These are phyloP conservation scores for Thalassiosira profunda DNA, from an alignment of 108 stramenopile genomes.

Conservation along the genomic window DNA sequence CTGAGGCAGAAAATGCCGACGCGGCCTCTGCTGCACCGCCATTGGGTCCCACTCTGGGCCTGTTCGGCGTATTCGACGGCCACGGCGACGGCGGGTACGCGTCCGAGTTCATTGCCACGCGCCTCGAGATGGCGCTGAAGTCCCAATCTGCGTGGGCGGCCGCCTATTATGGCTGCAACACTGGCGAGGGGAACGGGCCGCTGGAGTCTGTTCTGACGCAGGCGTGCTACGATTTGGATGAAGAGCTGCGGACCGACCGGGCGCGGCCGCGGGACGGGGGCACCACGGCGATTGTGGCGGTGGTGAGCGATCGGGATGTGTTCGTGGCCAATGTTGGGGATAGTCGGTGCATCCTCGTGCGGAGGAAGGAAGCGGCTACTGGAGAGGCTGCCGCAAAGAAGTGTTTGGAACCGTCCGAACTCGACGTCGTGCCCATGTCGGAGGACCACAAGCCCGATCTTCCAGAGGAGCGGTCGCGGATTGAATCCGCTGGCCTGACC, in stretches of 20 bases:
- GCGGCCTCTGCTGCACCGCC: neutral
- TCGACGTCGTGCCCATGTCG: slow-evolving; percentile 61
- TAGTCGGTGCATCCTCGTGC: slow-evolving; percentile 86
- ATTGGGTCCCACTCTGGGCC: slow-evolving; percentile 13
- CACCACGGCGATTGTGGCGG: slow-evolving; percentile 81
- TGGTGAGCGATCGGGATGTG: slow-evolving; percentile 60
- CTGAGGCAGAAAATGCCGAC: neutral
- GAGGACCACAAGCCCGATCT: slow-evolving; percentile 96
- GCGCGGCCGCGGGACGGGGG: slow-evolving; percentile 53
- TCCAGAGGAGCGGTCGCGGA: slow-evolving; percentile 73
- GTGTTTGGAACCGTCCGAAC: slow-evolving; percentile 4
- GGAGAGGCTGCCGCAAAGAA: neutral
- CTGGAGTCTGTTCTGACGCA: slow-evolving; percentile 33
- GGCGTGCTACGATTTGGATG: slow-evolving; percentile 60
- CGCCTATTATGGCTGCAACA: slow-evolving; percentile 23
- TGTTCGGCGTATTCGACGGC: slow-evolving; percentile 95
- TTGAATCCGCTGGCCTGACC: slow-evolving; percentile 77
- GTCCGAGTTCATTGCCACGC: slow-evolving; percentile 58
- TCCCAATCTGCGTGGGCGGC: slow-evolving; percentile 19
- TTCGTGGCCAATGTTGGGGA: slow-evolving; percentile 94
- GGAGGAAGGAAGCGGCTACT: slow-evolving; percentile 6
- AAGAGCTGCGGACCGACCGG: slow-evolving; percentile 39
- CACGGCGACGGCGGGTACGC: slow-evolving; percentile 82
- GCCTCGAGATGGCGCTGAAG: slow-evolving; percentile 23
- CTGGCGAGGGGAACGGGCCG: neutral